Evolutionary conservation across 495 filamentous ascomycete species (phyloP).

Genomic region (Lophiostoma macrostomum): DNA sequence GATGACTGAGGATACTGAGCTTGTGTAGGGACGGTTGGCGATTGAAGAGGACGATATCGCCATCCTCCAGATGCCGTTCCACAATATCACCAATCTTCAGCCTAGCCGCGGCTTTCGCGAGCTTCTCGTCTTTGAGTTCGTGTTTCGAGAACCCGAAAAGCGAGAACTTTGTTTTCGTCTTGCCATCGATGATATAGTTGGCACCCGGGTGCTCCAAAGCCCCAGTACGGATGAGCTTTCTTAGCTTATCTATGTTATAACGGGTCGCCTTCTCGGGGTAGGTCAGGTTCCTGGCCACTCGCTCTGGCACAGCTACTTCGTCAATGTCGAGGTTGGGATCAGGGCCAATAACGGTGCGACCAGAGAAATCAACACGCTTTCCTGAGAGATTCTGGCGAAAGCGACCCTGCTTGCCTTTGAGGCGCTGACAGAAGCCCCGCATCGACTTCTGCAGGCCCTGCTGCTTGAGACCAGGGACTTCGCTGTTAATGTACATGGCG

Average conservation of each 20-base stretch:
- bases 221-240: slow-evolving; percentile 68
- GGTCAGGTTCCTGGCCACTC: slow-evolving; percentile 90
- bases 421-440: slow-evolving; percentile 86
- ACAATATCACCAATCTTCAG: slow-evolving; percentile 80
- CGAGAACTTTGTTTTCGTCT: slow-evolving; percentile 63
- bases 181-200: slow-evolving; percentile 62
- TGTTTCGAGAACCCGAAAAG: slow-evolving; percentile 44
- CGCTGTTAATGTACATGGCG: slow-evolving; percentile 96
- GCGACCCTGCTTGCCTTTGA: slow-evolving; percentile 96
- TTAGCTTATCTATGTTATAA: slow-evolving; percentile 80
- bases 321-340: slow-evolving; percentile 94
- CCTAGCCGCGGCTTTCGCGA: slow-evolving; percentile 57
- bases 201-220: slow-evolving; percentile 79
- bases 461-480: slow-evolving; percentile 81
- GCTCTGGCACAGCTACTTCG: slow-evolving; percentile 83
- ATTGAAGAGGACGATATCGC: slow-evolving; percentile 96
- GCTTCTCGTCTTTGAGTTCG: background rate
- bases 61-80: slow-evolving; percentile 91
- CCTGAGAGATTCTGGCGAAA: slow-evolving; percentile 96
- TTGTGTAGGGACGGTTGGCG: slow-evolving; percentile 97
- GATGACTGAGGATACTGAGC: slow-evolving; percentile 92
- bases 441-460: slow-evolving; percentile 74
- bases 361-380: slow-evolving; percentile 98
- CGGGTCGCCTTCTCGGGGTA: slow-evolving; percentile 84
- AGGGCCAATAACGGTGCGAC: slow-evolving; percentile 93